These are phyloP conservation scores for Blastobotrys buckinghamii DNA, from an alignment of 1,139 yeast species.

Conservation along the genomic window DNA sequence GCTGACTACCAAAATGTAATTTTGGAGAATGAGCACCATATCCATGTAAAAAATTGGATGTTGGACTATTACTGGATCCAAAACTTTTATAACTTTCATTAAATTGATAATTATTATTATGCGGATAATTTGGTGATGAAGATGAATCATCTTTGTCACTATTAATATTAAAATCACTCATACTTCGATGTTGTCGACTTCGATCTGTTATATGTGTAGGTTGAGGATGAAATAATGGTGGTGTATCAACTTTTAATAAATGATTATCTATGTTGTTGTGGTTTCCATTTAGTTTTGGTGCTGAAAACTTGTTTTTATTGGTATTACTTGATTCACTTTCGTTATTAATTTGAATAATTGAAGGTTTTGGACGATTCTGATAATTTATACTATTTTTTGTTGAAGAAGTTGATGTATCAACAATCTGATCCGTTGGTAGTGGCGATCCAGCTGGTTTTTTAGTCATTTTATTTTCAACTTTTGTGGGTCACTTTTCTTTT, in stretches of 20 bases:
- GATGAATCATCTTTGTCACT: not conserved
- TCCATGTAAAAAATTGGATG: not conserved
- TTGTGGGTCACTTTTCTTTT: no score
- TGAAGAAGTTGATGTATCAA: no score
- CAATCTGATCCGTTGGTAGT: no score
- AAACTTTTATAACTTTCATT: not conserved
- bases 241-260: not conserved
- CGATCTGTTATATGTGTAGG: not conserved
- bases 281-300: no score
- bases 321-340: no score
- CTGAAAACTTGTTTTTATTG: no score
- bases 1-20: not conserved
- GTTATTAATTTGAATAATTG: no score
- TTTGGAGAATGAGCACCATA: not conserved
- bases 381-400: no score
- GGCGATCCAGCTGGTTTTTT: no score
- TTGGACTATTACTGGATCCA: not conserved
- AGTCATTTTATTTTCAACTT: no score
- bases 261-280: no score
- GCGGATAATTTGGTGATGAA: not conserved
- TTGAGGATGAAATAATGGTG: slow-evolving; percentile 1
- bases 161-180: not conserved
- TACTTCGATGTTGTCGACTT: not conserved
- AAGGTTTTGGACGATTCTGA: no score
- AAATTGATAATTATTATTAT: not conserved